A percentile compares a stretch with the other conserved stretches of the same genome.
These are phyloP conservation scores for Sphagnum magellanicum DNA, from an alignment of 228 moss, liverwort and hornwort species.

Conservation along the genomic window DNA sequence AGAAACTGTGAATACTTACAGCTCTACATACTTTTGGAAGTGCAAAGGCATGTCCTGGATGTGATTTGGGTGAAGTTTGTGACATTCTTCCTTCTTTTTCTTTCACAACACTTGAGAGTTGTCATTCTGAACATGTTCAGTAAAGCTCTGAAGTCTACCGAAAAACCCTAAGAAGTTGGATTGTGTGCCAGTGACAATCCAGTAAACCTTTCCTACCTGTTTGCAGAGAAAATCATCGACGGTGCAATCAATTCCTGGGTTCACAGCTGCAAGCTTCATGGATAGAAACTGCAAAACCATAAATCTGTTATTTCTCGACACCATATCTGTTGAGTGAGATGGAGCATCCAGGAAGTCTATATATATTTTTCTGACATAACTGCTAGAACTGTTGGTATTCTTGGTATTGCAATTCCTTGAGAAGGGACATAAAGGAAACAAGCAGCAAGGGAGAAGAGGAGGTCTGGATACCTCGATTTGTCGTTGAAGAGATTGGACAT, in stretches of 20 bases:
- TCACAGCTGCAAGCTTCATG: conserved; percentile 60
- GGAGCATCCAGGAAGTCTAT: not conserved
- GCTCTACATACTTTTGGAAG: not conserved
- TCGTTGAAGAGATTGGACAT: conserved; percentile 13
- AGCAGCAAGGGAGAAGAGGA: not conserved
- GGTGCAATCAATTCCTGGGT: conserved; percentile 41
- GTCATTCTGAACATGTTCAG: not conserved
- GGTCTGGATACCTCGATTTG: conserved; percentile 9
- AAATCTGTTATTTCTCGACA: not conserved
- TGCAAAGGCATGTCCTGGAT: not conserved
- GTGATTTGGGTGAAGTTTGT: not conserved
- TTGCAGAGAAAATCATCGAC: conserved; percentile 38
- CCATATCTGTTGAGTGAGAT: not conserved
- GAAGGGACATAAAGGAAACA: not conserved
- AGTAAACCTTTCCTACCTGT: conserved; percentile 16
- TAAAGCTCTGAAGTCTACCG: not conserved
- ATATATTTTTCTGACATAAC: too few relatives aligned
- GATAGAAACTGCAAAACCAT: conserved; percentile 39
- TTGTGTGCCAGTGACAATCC: not conserved
- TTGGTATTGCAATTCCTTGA: not conserved
- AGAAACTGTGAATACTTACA: not conserved
- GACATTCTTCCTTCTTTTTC: not conserved
- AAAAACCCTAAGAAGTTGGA: not conserved
- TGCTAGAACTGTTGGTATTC: too few relatives aligned
- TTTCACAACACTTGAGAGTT: not conserved